Base-by-base conservation (phyloP, 768 basidiomycete genomes). In the Candolleomyces eurysporus region DNA sequence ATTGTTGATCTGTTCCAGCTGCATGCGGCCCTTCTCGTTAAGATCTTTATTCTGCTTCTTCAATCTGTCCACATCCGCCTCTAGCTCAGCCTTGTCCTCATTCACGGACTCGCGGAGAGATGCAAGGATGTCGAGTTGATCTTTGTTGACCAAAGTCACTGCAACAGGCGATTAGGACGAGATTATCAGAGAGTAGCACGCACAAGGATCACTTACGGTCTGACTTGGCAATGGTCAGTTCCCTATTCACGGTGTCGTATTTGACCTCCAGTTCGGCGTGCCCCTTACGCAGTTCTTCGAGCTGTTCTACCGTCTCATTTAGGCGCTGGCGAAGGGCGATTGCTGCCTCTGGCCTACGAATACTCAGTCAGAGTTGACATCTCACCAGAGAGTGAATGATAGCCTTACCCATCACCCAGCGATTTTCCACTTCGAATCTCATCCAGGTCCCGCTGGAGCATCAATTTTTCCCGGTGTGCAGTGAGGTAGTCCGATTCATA, bases 131-230 rank as follows among this genome's bases (percentile, higher is more conserved):
- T 96, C 95, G 21, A 95, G 78, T 71, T 98, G 94, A 70, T 97
- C 94, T 71, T 92, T 94, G 78, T 94, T 91, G 49, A 98, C 90
- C 48, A 98, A 82, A 49, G 85, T 91, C 68, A 98, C 95, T 96
- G 67, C 13, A 39, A 42, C 50, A 14, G 65, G 43, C 30, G 19
- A 31, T 49, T 63, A 66, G 52, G 7, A 64, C 60, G 42, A 40
- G 26, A n/a, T 32, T 17, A 1, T 11, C 16, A 39, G 3, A 10
- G 31, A 5, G 14, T 13, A 17, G 14, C 46, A 43, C 0, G 31
- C 17, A 48, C 60, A 57, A 21, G n/a, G 52, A 14, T 17, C 16
- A 78, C 89, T 67, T 66, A 96, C 95, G 71, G 70, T 96, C 91
- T 10, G 94, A 93, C 71, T 90, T 92, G 50, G 91, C 91, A 63